phyloP scores from a whole-genome alignment of 2,329 filamentous ascomycete species.

The Aspergillus felis region DNA sequence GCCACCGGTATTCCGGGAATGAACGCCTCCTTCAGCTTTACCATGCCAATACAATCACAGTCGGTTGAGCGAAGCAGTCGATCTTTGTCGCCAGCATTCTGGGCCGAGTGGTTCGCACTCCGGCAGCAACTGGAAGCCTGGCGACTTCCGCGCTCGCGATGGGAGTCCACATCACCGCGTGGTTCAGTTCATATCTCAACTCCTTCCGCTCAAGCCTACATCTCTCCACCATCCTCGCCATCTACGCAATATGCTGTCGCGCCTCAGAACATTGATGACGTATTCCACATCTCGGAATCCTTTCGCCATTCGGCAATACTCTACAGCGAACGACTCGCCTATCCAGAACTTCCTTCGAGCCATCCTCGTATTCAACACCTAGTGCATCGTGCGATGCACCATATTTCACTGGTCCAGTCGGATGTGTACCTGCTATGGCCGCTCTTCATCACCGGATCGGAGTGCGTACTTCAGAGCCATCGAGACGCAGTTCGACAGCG shows the following conservation, averaged over 20 bases:
- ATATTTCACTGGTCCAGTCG: slow-evolving; percentile 73
- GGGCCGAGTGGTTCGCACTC: slow-evolving; percentile 80
- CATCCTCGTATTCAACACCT: slow-evolving; percentile 78
- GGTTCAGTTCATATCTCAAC: slow-evolving; percentile 9
- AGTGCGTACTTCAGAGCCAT: slow-evolving; percentile 78
- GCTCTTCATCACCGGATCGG: slow-evolving; percentile 82
- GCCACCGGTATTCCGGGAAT: slow-evolving; percentile 24
- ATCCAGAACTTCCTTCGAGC: slow-evolving; percentile 67
- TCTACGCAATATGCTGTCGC: slow-evolving; percentile 35
- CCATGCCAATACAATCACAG: slow-evolving; percentile 29
- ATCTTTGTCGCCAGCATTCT: slow-evolving; percentile 53
- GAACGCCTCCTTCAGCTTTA: slow-evolving; percentile 36
- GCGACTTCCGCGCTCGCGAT: slow-evolving; percentile 59
- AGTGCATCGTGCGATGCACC: slow-evolving; percentile 76
- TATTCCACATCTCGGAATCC: slow-evolving; percentile 79
- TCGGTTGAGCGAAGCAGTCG: slow-evolving; percentile 16
- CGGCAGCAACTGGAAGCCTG: slow-evolving; percentile 73
- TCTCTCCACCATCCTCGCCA: slow-evolving; percentile 26
- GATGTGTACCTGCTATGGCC: slow-evolving; percentile 94
- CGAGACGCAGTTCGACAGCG: slow-evolving; percentile 74
- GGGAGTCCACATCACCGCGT: slow-evolving; percentile 14
- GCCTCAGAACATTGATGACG: slow-evolving; percentile 64
- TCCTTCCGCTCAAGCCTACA: slow-evolving; percentile 20
- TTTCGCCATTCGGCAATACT: slow-evolving; percentile 87
- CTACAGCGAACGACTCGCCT: slow-evolving; percentile 83